These are phyloP conservation scores for Mycosphaerella arachidis DNA, from an alignment of 2,329 filamentous ascomycete genomes.

Conservation along the genomic window DNA sequence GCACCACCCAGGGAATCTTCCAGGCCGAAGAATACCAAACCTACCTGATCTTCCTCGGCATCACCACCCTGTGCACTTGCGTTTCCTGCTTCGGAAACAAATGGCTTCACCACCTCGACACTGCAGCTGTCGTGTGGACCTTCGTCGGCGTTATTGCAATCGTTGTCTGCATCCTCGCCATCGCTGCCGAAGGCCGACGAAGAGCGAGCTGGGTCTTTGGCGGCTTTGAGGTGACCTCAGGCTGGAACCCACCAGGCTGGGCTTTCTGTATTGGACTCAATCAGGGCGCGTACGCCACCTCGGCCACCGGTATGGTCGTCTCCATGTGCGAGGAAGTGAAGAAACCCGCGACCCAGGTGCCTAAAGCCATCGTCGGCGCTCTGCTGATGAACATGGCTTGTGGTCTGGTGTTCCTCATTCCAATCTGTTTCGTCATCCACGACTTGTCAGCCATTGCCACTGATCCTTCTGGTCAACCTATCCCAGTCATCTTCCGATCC, in stretches of 20 bases:
- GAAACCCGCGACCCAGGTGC: conserved; percentile 62
- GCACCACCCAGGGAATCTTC: conserved; percentile 33
- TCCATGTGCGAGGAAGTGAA: conserved; percentile 72
- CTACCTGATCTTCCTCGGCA: conserved; percentile 47
- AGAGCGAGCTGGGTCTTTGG: conserved; percentile 60
- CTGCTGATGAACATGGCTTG: conserved; percentile 62
- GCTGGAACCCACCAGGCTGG: conserved; percentile 65
- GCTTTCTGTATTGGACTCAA: conserved; percentile 69
- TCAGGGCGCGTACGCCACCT: conserved; percentile 69
- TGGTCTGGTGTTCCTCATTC: conserved; percentile 65
- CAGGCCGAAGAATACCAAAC: conserved; percentile 42
- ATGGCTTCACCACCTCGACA: conserved; percentile 59
- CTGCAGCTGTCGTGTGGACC: conserved; percentile 70
- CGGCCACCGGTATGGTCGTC: conserved; percentile 74
- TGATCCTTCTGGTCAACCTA: conserved; percentile 55
- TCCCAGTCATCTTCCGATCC: conserved; percentile 59
- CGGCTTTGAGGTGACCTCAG: conserved; percentile 64
- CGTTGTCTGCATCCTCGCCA: conserved; percentile 56
- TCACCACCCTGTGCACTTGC: conserved; percentile 48
- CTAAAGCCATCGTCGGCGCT: conserved; percentile 64
- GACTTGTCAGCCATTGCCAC: conserved; percentile 53
- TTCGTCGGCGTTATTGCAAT: conserved; percentile 66
- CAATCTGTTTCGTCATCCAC: conserved; percentile 65
- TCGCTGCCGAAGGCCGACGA: conserved; percentile 65
- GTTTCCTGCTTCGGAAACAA: conserved; percentile 51